phyloP scores from a whole-genome alignment of 2,329 filamentous ascomycete genomes.

The Alternaria atra region DNA sequence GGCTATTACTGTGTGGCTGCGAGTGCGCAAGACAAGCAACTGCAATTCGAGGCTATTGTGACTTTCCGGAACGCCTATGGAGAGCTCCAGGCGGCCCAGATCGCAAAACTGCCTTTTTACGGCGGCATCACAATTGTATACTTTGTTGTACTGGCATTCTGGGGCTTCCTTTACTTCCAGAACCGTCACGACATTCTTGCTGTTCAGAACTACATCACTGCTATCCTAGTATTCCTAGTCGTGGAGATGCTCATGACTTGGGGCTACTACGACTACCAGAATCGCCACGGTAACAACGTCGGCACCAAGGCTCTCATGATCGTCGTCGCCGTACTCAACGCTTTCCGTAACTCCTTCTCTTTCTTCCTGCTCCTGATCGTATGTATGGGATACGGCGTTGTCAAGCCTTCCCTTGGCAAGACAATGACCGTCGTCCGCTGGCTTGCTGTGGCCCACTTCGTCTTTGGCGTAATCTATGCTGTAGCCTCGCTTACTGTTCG shows the following conservation, averaged over 20 bases:
- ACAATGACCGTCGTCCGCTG: conserved; percentile 95
- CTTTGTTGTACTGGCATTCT: conserved; percentile 84
- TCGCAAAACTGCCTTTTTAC: conserved; percentile 97
- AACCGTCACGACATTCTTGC: conserved; percentile 93
- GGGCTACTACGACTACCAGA: conserved; percentile 98
- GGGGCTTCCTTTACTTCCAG: conserved; percentile 95
- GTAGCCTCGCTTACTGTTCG: conserved; percentile 88
- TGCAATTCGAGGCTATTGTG: conserved; percentile 79
- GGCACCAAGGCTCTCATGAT: conserved; percentile 88
- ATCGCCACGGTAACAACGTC: conserved; percentile 83
- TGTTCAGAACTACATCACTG: conserved; percentile 98
- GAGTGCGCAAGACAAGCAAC: conserved; percentile 69
- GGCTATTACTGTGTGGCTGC: conserved; percentile 96
- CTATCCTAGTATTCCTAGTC: conserved; percentile 92
- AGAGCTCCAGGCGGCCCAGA: conserved; percentile 93
- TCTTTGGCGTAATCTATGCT: conserved; percentile 93
- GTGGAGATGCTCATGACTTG: conserved; percentile 98
- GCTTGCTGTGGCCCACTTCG: conserved; percentile 89
- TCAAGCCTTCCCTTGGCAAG: conserved; percentile 89
- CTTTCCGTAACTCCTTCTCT: conserved; percentile 94
- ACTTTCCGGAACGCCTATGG: conserved; percentile 97
- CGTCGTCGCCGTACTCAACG: conserved; percentile 90
- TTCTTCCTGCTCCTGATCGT: conserved; percentile 98
- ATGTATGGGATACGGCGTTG: conserved; percentile 99
- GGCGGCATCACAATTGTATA: conserved; percentile 94